Conservation (phyloP, 257 asterid genomes). For the Lithospermum erythrorhizon region DNA sequence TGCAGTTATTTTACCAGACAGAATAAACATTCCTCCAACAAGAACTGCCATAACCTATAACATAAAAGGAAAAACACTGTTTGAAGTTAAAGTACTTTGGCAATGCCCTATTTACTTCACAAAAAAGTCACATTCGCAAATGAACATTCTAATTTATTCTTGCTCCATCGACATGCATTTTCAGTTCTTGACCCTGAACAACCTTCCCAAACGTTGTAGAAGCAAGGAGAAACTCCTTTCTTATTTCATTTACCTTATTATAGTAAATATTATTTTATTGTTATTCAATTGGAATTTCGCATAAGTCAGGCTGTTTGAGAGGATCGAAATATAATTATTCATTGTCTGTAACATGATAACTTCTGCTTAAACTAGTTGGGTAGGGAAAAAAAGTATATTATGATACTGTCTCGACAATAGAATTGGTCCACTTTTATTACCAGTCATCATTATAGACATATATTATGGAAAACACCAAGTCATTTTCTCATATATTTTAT, state of each 20-base stretch:
- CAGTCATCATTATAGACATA: background rate
- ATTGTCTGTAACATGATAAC: no score
- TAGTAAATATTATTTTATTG: background rate
- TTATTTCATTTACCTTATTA: no score
- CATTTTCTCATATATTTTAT: no score
- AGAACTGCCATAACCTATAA: conserved; percentile 87
- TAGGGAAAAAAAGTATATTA: background rate
- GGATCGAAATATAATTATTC: background rate
- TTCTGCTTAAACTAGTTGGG: no score
- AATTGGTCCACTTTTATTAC: background rate
- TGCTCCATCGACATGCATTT: background rate
- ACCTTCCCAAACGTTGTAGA: background rate
- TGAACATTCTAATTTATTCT: no score
- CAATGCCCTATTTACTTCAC: background rate
- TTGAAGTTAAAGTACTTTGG: background rate
- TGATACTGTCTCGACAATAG: background rate
- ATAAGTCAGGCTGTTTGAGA: background rate
- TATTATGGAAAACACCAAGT: no score
- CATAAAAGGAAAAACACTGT: background rate
- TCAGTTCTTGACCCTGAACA: background rate
- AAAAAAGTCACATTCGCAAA: background rate
- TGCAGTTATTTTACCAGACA: conserved; percentile 82
- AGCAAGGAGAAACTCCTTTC: background rate
- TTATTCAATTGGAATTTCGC: background rate
- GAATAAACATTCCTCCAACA: conserved; percentile 87